Evolutionary conservation across 2,329 filamentous ascomycete species (phyloP).

Genomic region (Teratosphaeria gauchensis): DNA sequence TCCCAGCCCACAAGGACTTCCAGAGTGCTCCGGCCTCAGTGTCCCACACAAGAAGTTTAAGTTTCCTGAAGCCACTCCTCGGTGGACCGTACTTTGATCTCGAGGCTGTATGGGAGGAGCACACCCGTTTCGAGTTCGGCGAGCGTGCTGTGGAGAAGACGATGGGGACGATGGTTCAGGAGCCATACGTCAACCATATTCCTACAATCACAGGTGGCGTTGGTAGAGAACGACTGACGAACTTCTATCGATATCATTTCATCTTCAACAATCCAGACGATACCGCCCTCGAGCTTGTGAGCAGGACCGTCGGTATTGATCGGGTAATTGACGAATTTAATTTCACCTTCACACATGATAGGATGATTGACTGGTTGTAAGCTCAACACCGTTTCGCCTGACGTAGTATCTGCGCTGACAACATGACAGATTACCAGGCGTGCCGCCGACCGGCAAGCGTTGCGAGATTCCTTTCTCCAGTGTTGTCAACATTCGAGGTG

Average conservation of each 20-base stretch:
- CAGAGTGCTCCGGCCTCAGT: constrained; percentile 47
- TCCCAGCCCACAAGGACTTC: constrained; percentile 44
- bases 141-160: constrained; percentile 60
- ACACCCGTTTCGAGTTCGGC: constrained; percentile 61
- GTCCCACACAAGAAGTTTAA: constrained; percentile 56
- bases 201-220: constrained; percentile 55
- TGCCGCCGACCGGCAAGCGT: constrained; percentile 46
- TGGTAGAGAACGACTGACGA: constrained; percentile 51
- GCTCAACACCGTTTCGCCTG: constrained; percentile 19
- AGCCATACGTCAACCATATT: constrained; percentile 71
- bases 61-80: constrained; percentile 54
- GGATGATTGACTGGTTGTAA: constrained; percentile 59
- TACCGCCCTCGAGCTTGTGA: constrained; percentile 58
- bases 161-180: constrained; percentile 68
- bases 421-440: constrained; percentile 42
- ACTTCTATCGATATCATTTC: constrained; percentile 66
- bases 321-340: constrained; percentile 64
- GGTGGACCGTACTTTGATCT: constrained; percentile 62
- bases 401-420: neutral
- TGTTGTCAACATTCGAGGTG: constrained; percentile 58
- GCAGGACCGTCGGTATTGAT: constrained; percentile 61
- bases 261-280: constrained; percentile 64
- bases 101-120: constrained; percentile 70
- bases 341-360: constrained; percentile 54
- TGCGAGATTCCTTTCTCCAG: constrained; percentile 55